Evolutionary conservation across 805 yeast species (phyloP).

Genomic region (Metschnikowia hibisci): DNA sequence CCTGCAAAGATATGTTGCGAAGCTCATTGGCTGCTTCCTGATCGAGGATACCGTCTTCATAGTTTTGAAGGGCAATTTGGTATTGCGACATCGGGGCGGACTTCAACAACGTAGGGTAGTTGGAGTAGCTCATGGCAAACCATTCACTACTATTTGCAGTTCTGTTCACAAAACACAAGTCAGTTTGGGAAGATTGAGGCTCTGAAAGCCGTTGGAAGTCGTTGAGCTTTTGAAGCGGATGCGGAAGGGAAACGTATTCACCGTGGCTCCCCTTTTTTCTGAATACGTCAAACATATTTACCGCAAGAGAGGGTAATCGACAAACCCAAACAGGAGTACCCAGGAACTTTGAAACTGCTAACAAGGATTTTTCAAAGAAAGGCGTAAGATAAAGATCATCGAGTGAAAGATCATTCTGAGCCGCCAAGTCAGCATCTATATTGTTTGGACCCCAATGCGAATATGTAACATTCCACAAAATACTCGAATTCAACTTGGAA

Average conservation of each 20-base stretch:
- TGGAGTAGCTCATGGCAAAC: slow-evolving; percentile 78
- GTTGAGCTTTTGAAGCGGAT: slow-evolving; percentile 51
- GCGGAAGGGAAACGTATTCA: slow-evolving; percentile 57
- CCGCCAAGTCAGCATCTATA: slow-evolving; percentile 56
- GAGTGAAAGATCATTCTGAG: slow-evolving; percentile 48
- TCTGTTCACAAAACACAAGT: slow-evolving; percentile 61
- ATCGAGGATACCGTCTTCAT: slow-evolving; percentile 18
- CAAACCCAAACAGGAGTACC: slow-evolving; percentile 79
- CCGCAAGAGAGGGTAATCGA: slow-evolving; percentile 65
- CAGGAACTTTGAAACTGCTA: slow-evolving; percentile 68
- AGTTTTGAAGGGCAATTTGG: slow-evolving; percentile 35
- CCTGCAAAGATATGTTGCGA: slow-evolving; percentile 14
- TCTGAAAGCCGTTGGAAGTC: slow-evolving; percentile 25
- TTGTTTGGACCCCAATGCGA: slow-evolving; percentile 92
- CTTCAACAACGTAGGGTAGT: slow-evolving; percentile 77
- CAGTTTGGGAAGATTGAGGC: slow-evolving; percentile 18
- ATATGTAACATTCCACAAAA: slow-evolving; percentile 80
- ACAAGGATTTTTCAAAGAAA: slow-evolving; percentile 70
- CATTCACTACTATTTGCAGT: slow-evolving; percentile 63
- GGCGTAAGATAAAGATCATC: slow-evolving; percentile 83
- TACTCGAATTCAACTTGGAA: slow-evolving; percentile 53
- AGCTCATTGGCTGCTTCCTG: slow-evolving; percentile 11
- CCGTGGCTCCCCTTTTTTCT: slow-evolving; percentile 19
- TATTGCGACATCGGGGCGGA: slow-evolving; percentile 75
- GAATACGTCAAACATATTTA: slow-evolving; percentile 76